A percentile compares a stretch with the other conserved stretches of the same genome.
Conservation (phyloP, 2,329 filamentous ascomycete species). For the Pezizomycotina sp. region DNA sequence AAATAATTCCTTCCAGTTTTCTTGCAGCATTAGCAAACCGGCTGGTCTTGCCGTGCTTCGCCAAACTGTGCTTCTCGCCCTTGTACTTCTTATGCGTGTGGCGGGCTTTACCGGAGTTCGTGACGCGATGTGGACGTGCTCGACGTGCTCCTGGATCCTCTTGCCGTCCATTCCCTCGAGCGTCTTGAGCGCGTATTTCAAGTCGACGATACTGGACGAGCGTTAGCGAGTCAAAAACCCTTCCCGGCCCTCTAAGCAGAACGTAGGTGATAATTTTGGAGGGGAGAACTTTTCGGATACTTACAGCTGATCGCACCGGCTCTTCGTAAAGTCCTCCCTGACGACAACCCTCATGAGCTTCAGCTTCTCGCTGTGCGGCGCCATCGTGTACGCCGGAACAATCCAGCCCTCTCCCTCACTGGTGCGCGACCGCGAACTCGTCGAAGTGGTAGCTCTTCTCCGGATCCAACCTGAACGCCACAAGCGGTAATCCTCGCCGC, state of each 20-base stretch:
- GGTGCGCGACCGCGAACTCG: conserved; percentile 63
- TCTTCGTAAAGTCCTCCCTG: conserved; percentile 75
- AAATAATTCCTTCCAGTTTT: too few species aligned
- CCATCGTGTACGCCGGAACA: conserved; percentile 94
- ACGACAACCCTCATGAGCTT: conserved; percentile 90
- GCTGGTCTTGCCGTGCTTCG: conserved; percentile 59
- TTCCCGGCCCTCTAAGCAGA: not conserved
- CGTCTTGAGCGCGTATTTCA: conserved; percentile 57
- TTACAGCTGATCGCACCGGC: conserved; percentile 56
- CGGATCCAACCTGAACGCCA: conserved; percentile 64
- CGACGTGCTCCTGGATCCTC: conserved; percentile 45
- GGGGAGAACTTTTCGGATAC: conserved; percentile 2
- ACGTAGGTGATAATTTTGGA: not conserved
- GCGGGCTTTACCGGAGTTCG: conserved; percentile 34
- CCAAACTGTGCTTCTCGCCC: conserved; percentile 65
- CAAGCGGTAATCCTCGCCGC: conserved; percentile 67
- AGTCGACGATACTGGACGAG: conserved; percentile 41
- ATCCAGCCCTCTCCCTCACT: conserved; percentile 84
- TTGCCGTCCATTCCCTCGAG: conserved; percentile 59
- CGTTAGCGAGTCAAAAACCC: not conserved
- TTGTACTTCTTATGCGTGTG: conserved; percentile 35
- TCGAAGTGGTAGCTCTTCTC: conserved; percentile 38
- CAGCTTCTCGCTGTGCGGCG: conserved; percentile 62
- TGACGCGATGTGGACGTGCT: conserved; percentile 37
- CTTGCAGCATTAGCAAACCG: too few species aligned